Evolutionary conservation across 2,329 filamentous ascomycete species (phyloP).

Genomic region (Clonostachys rosea): DNA sequence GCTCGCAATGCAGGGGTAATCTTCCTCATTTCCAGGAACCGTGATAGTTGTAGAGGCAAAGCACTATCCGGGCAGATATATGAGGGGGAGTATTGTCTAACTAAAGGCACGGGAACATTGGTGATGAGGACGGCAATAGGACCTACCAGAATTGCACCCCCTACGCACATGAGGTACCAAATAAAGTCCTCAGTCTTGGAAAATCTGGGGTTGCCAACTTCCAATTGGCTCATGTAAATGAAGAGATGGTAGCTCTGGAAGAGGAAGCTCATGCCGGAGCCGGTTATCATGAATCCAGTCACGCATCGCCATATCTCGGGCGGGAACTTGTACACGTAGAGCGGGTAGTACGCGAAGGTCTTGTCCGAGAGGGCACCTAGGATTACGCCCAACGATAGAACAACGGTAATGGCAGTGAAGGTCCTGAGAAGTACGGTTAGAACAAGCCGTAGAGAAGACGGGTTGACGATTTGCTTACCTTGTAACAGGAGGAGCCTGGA

Average conservation of each 20-base stretch:
- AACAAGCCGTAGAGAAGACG: background rate
- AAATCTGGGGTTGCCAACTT: conserved; percentile 69
- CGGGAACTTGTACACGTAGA: conserved; percentile 44
- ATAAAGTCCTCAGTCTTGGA: conserved; percentile 72
- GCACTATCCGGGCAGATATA: conserved; percentile 78
- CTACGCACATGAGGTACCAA: conserved; percentile 74
- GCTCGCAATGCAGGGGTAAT: conserved; percentile 62
- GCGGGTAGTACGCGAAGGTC: conserved; percentile 47
- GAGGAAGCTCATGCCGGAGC: conserved; percentile 43
- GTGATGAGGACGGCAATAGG: conserved; percentile 8
- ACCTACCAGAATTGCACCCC: conserved; percentile 73
- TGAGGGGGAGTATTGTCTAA: conserved; percentile 31
- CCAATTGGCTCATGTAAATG: conserved; percentile 71
- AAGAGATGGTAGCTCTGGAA: conserved; percentile 75
- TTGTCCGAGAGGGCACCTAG: conserved; percentile 44
- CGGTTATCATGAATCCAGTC: conserved; percentile 35
- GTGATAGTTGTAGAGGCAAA: conserved; percentile 63
- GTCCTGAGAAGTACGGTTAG: conserved; percentile 47
- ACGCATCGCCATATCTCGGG: conserved; percentile 37
- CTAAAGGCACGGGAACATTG: background rate
- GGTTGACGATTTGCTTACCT: conserved; percentile 22
- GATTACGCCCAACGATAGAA: conserved; percentile 56
- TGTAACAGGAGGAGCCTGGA: conserved; percentile 32
- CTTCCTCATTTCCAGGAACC: conserved; percentile 84
- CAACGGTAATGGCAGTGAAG: conserved; percentile 56